Evolutionary conservation across 1,284 basidiomycete genomes (phyloP).

Genomic region (Papiliotrema fonsecae): DNA sequence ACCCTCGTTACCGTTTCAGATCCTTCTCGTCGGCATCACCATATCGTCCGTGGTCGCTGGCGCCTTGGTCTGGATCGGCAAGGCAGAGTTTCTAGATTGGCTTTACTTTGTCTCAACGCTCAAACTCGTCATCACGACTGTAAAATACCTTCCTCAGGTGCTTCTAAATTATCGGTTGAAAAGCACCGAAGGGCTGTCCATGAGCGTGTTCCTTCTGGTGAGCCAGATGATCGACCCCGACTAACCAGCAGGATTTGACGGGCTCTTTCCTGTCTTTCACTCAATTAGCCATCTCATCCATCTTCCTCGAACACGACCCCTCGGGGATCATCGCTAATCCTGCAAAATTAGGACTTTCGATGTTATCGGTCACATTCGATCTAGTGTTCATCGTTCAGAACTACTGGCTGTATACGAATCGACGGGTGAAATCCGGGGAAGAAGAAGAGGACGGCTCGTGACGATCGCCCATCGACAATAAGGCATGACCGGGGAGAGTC

Average conservation of each 20-base stretch:
- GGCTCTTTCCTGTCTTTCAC: conserved; percentile 42
- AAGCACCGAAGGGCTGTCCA: conserved; percentile 40
- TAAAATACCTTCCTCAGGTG: conserved; percentile 48
- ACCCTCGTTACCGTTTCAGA: conserved; percentile 19
- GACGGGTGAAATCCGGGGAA: conserved; percentile 2
- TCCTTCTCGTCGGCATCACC: conserved; percentile 25
- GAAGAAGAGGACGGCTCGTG: conserved; percentile 6
- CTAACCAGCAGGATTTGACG: conserved; percentile 34
- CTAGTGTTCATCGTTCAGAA: conserved; percentile 34
- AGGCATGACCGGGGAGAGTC: too few species aligned
- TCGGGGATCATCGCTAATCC: conserved; percentile 45
- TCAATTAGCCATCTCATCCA: conserved; percentile 43
- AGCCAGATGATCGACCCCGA: conserved; percentile 8
- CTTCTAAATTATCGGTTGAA: conserved; percentile 38
- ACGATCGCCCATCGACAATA: too few species aligned
- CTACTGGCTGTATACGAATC: conserved; percentile 21
- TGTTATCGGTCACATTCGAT: conserved; percentile 33
- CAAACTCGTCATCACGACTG: conserved; percentile 39
- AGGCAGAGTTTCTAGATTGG: conserved; percentile 40
- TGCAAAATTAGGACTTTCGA: conserved; percentile 41
- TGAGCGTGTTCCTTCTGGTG: conserved; percentile 35
- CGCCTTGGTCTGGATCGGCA: conserved; percentile 22
- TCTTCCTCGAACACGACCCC: conserved; percentile 38
- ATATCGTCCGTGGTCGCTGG: conserved; percentile 17
- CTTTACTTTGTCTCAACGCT: conserved; percentile 40